Percentiles rank a stretch among this genome's conserved stretches.
These are phyloP conservation scores for Lactarius tabidus DNA, from an alignment of 768 basidiomycete genomes.

Conservation along the genomic window DNA sequence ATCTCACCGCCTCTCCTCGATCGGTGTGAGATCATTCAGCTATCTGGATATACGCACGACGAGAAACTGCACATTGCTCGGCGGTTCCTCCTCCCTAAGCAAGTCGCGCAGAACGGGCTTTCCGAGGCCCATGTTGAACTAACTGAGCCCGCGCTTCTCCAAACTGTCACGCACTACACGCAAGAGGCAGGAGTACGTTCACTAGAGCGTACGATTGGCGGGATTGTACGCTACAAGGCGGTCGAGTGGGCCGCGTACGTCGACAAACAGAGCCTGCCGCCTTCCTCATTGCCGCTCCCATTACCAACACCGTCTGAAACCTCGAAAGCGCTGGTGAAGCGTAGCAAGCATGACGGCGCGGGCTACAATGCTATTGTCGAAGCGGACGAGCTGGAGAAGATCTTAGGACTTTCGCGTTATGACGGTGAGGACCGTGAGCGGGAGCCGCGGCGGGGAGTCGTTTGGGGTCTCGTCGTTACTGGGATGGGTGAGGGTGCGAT, in stretches of 20 bases:
- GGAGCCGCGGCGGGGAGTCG: slow-evolving; percentile 67
- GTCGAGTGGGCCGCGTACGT: slow-evolving; percentile 82
- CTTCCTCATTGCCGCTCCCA: slow-evolving; percentile 17
- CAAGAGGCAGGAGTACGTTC: slow-evolving; percentile 91
- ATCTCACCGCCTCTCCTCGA: slow-evolving; percentile 86
- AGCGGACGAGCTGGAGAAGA: slow-evolving; percentile 71
- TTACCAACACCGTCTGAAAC: not conserved
- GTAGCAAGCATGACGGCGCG: not conserved
- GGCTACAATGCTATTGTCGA: slow-evolving; percentile 59
- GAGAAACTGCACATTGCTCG: slow-evolving; percentile 91
- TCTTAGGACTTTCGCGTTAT: slow-evolving; percentile 76
- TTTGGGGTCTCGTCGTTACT: slow-evolving; percentile 85
- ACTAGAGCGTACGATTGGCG: slow-evolving; percentile 81
- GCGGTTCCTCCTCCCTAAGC: slow-evolving; percentile 86
- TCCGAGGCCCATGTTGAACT: slow-evolving; percentile 55
- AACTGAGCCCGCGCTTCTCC: slow-evolving; percentile 64
- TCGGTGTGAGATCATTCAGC: slow-evolving; percentile 82
- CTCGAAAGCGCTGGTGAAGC: not conserved
- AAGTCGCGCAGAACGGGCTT: slow-evolving; percentile 75
- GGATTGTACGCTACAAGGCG: slow-evolving; percentile 87
- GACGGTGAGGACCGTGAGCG: slow-evolving; percentile 76
- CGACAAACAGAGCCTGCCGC: slow-evolving; percentile 35
- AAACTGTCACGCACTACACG: slow-evolving; percentile 77
- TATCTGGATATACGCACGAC: slow-evolving; percentile 82
- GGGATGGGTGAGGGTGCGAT: slow-evolving; percentile 85